Base-by-base conservation (phyloP, 345 rosid genomes). In the Eucalyptus marginata region DNA sequence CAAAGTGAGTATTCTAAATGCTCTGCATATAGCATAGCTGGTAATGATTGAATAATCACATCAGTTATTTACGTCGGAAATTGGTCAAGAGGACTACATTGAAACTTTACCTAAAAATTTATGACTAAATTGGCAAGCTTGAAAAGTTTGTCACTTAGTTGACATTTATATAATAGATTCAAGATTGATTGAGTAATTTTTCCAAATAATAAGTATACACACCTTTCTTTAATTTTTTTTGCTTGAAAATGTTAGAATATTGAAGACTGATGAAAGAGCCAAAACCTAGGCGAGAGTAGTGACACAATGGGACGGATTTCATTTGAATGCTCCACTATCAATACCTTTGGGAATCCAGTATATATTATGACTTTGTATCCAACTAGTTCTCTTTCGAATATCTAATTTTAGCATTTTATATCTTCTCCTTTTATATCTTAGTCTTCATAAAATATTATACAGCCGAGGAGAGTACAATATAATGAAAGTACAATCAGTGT, bases 21-120 rank as follows among this genome's bases (percentile, higher is more conserved):
- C 20, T 51, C 3, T 7, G 54, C 22, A 16, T 51, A 1, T 51
- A 51, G 22, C 4, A 43, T 43, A 43, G 7, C 44, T 43, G 1
- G 1, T 43, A 43, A 1, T 43, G 1, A 43, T 43, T 43, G 6
- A 51, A 51, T 51, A 0, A 3, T 17, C 22, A 7, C 4, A 1
- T 51, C 0, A 51, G 22, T 51, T 51, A 17, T 51, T 51, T 51
- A 1, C 9, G 0, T 17, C 1, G 7, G 2, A 51, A 51, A 51
- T 51, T 51, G 9, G 4, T 4, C 0, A 0, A 8, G 9, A 51
- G 4, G 4, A 51, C 0, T 50, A 50, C 0, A 50, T 51, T 51
- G 0, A 0, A 51, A 51, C 7, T 51, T 17, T 0, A 2, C 4
- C 3, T 51, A 7, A 51, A 17, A 51, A 0, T 2, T 51, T 51